Evolutionary conservation across 2,329 filamentous ascomycete genomes (phyloP).

Genomic region (Calonectria leucothoes): DNA sequence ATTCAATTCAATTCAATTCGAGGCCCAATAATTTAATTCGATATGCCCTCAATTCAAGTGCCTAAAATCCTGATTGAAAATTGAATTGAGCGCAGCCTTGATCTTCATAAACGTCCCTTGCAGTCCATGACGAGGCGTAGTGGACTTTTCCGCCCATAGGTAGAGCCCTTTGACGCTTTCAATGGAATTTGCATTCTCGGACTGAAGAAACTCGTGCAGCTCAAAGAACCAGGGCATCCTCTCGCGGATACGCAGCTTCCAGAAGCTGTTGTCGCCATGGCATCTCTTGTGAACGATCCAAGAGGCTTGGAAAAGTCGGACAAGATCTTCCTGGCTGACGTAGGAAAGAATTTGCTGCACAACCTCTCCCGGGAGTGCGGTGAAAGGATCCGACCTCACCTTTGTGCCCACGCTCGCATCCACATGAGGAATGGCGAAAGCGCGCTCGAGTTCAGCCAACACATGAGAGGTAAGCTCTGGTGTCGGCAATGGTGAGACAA

Average conservation of each 20-base stretch:
- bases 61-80: too few species aligned
- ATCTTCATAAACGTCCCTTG: background rate
- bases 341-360: background rate
- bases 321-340: background rate
- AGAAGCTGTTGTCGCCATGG: background rate
- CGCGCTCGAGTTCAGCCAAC: background rate
- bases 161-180: background rate
- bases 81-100: too few species aligned
- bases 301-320: background rate
- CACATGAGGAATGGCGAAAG: background rate
- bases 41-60: too few species aligned
- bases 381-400: background rate
- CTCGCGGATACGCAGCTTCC: background rate
- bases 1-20: too few species aligned
- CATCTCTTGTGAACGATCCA: background rate
- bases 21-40: too few species aligned
- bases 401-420: background rate
- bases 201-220: background rate
- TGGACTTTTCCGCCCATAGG: background rate
- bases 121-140: background rate
- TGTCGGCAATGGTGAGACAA: background rate
- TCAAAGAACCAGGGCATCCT: constrained; percentile 13
- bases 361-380: background rate
- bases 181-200: background rate
- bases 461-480: background rate